Base-by-base conservation (phyloP, 805 yeast genomes). In the Ogataea siamensis region DNA sequence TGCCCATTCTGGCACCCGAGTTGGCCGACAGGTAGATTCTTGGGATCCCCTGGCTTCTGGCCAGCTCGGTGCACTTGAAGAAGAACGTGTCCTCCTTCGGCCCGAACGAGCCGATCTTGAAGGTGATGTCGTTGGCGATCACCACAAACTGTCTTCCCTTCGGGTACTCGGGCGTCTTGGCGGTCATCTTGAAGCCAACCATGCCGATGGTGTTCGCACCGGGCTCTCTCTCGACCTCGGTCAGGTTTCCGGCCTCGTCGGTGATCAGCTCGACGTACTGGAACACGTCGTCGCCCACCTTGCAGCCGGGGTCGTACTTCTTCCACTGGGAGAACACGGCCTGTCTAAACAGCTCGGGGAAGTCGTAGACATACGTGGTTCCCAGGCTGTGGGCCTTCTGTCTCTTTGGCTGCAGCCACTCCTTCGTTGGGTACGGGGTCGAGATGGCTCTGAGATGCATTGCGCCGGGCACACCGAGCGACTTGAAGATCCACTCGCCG, bases 1-100 rank as follows among this genome's bases (percentile, higher is more conserved):
- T 78, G 59, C 99, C 99, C 48, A 93, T 86, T 72, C 99, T 81
- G 32, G 99, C 99, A 73, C 99, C 99, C 44, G 98, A 89, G 76
- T 93, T 93, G 19, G 99, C 99, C 53, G 97, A 87, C 53, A 93
- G 72, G 67, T 93, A 93, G 40, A 93, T 77, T 69, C 99, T 76
- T 58, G 99, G 99, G 53, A 93, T 80, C 44, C 99, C 99, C 49
- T 81, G 74, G 58, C 77, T 72, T 68, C 96, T 78, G 22, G 98
- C 96, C 51, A 81, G 75, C 57, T 88, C 94, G 23, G 99, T 93
- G 49, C 89, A 95, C 60, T 83, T 80, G 71, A 86, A 78, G 75
- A 93, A 93, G 71, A 82, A 93, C 40, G 70, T 73, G 67, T 93
- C 99, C 68, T 93, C 99, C 54, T 76, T 82, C 16, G 99, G 99